Base-by-base conservation (phyloP, 1,284 basidiomycete species). In the Pseudozyma thailandica region DNA sequence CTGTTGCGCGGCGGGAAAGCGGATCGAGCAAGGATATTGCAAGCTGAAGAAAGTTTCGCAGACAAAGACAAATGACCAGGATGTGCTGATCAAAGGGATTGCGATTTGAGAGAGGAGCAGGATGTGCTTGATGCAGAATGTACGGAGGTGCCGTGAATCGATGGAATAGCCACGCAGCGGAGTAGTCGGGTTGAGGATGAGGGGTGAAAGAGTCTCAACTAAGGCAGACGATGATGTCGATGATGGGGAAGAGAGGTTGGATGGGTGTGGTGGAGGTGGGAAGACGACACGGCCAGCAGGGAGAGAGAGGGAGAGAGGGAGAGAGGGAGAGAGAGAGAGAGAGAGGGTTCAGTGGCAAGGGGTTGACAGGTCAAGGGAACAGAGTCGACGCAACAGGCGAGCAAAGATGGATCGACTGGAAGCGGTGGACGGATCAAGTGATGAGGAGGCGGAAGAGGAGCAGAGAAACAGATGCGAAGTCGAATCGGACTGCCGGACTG, bases 151-250 rank as follows among this genome's bases (percentile, higher is more conserved):
- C n/a, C n/a, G n/a, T n/a, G n/a, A 37, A 39, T n/a, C 10, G 31
- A 25, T 28, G 31, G 30, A 31, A 28, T 20, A 33, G 46, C 38
- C 48, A 46, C 44, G 48, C 25, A 39, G 48, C 31, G 41, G 28
- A 43, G 38, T 6, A 47, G 6, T 35, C 33, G 53, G 21, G 12
- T 28, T 25, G 28, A 20, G 28, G 18, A 48, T 12, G 43, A 42
- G 28, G 44, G 15, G 39, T 4, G 21, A 23, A 39, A n/a, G 39
- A 51, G 62, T 65, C 62, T 65, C 62, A 38, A 59, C 56, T 59
- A 66, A 66, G 63, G 63, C 63, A 66, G 63, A 66, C 54, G 53
- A 43, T n/a, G 42, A 28, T 27, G 46, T 20, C 12, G 45, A 16
- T 26, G 49, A 47, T 35, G 38, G 43, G 13, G 20, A 3, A 16